Evolutionary conservation across 2,329 filamentous ascomycete species (phyloP).

Genomic region (Aspergillus spinulosporus): DNA sequence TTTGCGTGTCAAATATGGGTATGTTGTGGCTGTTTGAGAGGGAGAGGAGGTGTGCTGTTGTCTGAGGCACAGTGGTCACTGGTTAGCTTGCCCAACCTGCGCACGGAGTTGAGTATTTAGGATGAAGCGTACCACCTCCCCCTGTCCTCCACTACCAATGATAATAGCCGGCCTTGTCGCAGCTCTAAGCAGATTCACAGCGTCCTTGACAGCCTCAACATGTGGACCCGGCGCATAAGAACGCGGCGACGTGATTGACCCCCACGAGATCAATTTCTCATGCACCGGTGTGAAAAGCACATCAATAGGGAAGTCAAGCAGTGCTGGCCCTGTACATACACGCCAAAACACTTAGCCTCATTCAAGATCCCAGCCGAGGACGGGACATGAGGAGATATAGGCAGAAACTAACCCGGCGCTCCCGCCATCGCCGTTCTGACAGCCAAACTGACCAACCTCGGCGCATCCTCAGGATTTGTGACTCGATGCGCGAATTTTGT

Average conservation of each 20-base stretch:
- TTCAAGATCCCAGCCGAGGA: neutral
- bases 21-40: conserved; percentile 39
- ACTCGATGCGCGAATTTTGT: conserved; percentile 51
- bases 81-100: neutral
- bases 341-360: no score
- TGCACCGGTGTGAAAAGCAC: conserved; percentile 45
- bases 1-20: conserved; percentile 45
- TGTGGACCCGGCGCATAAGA: conserved; percentile 40
- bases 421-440: conserved; percentile 43
- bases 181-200: conserved; percentile 32
- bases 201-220: conserved; percentile 35
- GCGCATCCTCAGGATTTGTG: conserved; percentile 48
- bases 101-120: neutral
- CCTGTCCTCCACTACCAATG: conserved; percentile 41
- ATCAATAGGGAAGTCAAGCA: conserved; percentile 28
- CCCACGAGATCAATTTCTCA: conserved; percentile 41
- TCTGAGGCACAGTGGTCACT: conserved; percentile 19
- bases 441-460: conserved; percentile 47
- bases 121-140: conserved; percentile 3
- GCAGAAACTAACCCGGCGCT: conserved; percentile 37
- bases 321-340: conserved; percentile 18
- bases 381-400: neutral
- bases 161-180: conserved; percentile 46
- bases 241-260: conserved; percentile 39
- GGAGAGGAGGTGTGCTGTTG: conserved; percentile 30